These are phyloP conservation scores for Phytophthora macrochlamydospora DNA, from an alignment of 352 stramenopile species.

Conservation along the genomic window DNA sequence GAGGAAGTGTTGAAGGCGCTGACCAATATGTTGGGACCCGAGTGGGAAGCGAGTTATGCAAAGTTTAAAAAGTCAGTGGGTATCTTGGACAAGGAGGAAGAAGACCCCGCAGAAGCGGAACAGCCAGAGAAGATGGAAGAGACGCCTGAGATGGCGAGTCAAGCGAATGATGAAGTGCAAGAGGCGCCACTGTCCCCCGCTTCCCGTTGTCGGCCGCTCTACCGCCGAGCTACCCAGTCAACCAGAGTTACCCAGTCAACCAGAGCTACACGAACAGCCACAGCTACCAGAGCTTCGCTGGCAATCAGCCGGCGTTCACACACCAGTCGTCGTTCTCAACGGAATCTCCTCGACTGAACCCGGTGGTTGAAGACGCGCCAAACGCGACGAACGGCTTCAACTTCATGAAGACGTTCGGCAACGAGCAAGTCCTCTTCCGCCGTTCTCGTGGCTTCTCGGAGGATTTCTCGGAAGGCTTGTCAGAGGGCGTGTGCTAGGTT, in stretches of 20 bases:
- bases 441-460: conserved; percentile 73
- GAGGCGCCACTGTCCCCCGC: conserved; percentile 57
- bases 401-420: conserved; percentile 74
- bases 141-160: conserved; percentile 16
- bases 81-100: conserved; percentile 39
- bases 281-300: too few species aligned
- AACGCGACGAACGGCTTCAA: conserved; percentile 39
- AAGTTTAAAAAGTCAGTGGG: conserved; percentile 61
- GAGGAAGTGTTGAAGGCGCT: conserved; percentile 88
- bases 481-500: conserved; percentile 80
- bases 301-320: conserved; percentile 26
- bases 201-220: conserved; percentile 55
- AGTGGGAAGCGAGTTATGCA: conserved; percentile 81
- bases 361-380: conserved; percentile 36
- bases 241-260: background rate
- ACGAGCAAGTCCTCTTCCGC: conserved; percentile 67
- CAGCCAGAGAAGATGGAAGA: conserved; percentile 28
- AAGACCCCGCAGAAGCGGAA: conserved; percentile 29
- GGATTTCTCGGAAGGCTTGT: conserved; percentile 75
- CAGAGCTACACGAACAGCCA: too few species aligned
- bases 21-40: conserved; percentile 70
- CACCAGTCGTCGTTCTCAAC: conserved; percentile 42
- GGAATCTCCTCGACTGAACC: conserved; percentile 49
- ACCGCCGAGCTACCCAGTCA: conserved; percentile 28
- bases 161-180: conserved; percentile 51